Evolutionary conservation across 768 basidiomycete genomes (phyloP).

Genomic region (Lepiota venenata): DNA sequence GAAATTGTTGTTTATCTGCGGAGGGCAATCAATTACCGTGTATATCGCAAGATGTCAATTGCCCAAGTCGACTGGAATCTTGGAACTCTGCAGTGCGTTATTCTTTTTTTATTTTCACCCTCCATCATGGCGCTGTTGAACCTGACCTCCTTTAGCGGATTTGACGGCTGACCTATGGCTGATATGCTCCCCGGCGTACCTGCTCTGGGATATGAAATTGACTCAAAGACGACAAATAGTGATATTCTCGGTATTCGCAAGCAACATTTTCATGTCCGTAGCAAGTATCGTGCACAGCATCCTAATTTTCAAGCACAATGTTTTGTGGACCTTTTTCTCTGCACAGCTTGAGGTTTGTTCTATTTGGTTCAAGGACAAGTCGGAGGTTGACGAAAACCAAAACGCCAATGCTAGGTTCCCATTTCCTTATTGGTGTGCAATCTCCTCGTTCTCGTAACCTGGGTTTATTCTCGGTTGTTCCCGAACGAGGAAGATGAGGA

Average conservation of each 20-base stretch:
- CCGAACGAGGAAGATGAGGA: not conserved
- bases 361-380: no score
- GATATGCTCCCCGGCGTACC: slow-evolving; percentile 19
- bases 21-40: not conserved
- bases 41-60: slow-evolving; percentile 1
- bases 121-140: not conserved
- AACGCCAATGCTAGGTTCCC: slow-evolving; percentile 1
- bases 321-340: slow-evolving; percentile 2
- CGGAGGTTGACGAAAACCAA: no score
- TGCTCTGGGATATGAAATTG: slow-evolving; percentile 20
- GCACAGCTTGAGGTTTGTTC: slow-evolving; percentile 15
- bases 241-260: slow-evolving; percentile 21
- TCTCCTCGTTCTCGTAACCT: slow-evolving; percentile 23
- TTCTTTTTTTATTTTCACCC: not conserved
- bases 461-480: slow-evolving; percentile 16
- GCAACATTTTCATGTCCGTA: slow-evolving; percentile 17
- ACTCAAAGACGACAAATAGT: slow-evolving; percentile 16
- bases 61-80: not conserved
- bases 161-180: slow-evolving; percentile 21
- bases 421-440: slow-evolving; percentile 20
- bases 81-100: slow-evolving; percentile 10
- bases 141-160: slow-evolving; percentile 15
- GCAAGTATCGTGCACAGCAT: slow-evolving; percentile 17
- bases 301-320: slow-evolving; percentile 11
- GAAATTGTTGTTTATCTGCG: slow-evolving; percentile 13